Conservation (phyloP, 2,329 filamentous ascomycete species). For the Zymoseptoria tritici region DNA sequence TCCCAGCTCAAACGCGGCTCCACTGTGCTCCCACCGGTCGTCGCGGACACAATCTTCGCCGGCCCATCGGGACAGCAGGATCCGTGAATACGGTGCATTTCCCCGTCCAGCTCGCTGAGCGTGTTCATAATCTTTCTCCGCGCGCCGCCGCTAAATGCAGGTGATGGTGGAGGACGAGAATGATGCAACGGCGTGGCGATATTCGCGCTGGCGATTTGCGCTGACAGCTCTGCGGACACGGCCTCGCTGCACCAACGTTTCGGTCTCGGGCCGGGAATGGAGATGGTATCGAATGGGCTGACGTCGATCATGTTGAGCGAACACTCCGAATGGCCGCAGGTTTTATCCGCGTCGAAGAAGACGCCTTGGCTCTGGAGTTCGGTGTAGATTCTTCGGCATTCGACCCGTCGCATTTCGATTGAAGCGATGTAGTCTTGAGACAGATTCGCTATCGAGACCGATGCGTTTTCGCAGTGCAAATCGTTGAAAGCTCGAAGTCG, state of each 20-base stretch:
- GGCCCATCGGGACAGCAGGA: neutral
- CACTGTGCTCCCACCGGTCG: neutral
- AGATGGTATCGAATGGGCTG: conserved; percentile 12
- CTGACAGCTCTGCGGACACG: conserved; percentile 1
- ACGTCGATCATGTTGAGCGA: conserved; percentile 20
- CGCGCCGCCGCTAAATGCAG: too few relatives aligned
- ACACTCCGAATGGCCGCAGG: conserved; percentile 22
- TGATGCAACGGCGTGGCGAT: neutral
- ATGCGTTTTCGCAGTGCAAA: conserved; percentile 7
- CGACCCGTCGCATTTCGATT: conserved; percentile 5
- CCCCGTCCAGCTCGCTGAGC: neutral
- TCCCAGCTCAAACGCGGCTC: neutral
- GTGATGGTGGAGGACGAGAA: neutral
- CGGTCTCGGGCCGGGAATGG: conserved; percentile 2
- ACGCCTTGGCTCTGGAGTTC: conserved; percentile 18
- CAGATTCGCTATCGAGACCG: conserved; percentile 8
- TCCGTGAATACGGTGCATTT: neutral
- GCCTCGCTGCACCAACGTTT: conserved; percentile 23
- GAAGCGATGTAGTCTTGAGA: conserved; percentile 12
- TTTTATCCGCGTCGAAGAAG: conserved; percentile 13
- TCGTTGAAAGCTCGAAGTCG: conserved; percentile 27
- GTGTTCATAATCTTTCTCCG: neutral
- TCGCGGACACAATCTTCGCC: neutral
- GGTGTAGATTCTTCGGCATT: conserved; percentile 15
- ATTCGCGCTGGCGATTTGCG: conserved; percentile 1